Conservation (phyloP, 176 grass and related monocot genomes). For the Eleusine coracana region DNA sequence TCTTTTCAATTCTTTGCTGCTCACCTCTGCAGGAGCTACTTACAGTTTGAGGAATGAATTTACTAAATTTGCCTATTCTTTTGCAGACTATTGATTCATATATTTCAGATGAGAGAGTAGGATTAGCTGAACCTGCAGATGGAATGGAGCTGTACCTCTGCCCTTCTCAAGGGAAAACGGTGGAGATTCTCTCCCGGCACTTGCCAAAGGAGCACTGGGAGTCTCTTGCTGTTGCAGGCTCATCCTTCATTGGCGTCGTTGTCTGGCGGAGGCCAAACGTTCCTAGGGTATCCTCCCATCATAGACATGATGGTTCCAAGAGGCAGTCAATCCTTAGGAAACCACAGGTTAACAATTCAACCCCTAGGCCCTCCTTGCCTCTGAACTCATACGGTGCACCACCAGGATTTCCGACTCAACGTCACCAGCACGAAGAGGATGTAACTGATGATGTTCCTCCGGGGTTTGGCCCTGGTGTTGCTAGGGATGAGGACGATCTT, state of each 20-base stretch:
- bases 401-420: constrained; percentile 46
- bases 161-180: constrained; percentile 67
- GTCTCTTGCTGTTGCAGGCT: constrained; percentile 43
- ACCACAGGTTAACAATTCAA: constrained; percentile 49
- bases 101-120: constrained; percentile 81
- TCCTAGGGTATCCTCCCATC: constrained; percentile 58
- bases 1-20: constrained; percentile 20
- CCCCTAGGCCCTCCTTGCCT: constrained; percentile 38
- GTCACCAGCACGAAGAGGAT: constrained; percentile 51
- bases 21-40: constrained; percentile 12
- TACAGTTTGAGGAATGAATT: neutral
- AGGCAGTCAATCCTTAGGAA: constrained; percentile 63
- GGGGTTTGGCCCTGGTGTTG: constrained; percentile 79
- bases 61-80: constrained; percentile 9
- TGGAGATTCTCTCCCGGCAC: constrained; percentile 62
- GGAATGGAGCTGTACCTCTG: constrained; percentile 93
- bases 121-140: constrained; percentile 79
- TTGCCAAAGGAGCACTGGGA: constrained; percentile 73
- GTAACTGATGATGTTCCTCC: constrained; percentile 83
- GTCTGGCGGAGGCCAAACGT: constrained; percentile 80
- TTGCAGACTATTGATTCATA: constrained; percentile 88
- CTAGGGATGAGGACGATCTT: constrained; percentile 70
- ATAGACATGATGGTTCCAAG: constrained; percentile 56
- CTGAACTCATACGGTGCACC: constrained; percentile 20
- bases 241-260: constrained; percentile 67